Percentiles rank a stretch among this genome's conserved stretches.
Evolutionary conservation across 495 filamentous ascomycete genomes (phyloP).

Genomic region (Penicillium nucicola): DNA sequence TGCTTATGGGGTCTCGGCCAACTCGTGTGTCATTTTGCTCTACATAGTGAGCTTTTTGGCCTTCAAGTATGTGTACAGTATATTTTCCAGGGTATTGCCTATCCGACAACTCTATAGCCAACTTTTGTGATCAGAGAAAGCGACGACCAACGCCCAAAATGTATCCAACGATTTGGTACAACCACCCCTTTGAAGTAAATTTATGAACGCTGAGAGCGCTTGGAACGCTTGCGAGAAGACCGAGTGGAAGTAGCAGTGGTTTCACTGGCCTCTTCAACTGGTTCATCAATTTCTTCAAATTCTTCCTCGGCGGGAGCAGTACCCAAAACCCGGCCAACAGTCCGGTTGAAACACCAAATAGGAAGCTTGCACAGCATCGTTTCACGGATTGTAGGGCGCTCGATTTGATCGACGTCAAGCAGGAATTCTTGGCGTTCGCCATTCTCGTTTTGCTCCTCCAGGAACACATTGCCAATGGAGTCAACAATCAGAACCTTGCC

Average conservation of each 20-base stretch:
- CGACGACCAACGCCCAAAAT: neutral
- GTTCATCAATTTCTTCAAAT: conserved; percentile 28
- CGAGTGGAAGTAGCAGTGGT: conserved; percentile 26
- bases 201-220: conserved; percentile 36
- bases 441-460: conserved; percentile 85
- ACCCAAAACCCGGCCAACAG: conserved; percentile 52
- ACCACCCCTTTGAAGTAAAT: neutral
- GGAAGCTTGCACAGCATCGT: conserved; percentile 71
- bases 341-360: conserved; percentile 57
- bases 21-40: neutral
- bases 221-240: conserved; percentile 26
- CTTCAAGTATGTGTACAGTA: conserved; percentile 6
- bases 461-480: conserved; percentile 82
- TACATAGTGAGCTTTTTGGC: neutral
- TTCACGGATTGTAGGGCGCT: conserved; percentile 61
- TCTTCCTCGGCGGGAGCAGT: conserved; percentile 28
- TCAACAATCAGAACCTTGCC: conserved; percentile 94
- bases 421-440: conserved; percentile 78
- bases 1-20: too few relatives aligned
- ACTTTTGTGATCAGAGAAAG: conserved; percentile 1
- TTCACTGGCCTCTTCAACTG: conserved; percentile 25
- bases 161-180: neutral
- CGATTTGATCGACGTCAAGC: conserved; percentile 72
- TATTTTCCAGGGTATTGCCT: neutral
- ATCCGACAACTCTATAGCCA: neutral